Base-by-base conservation (phyloP, 306 rosid genomes). In the Cucurbita argyrosperma region DNA sequence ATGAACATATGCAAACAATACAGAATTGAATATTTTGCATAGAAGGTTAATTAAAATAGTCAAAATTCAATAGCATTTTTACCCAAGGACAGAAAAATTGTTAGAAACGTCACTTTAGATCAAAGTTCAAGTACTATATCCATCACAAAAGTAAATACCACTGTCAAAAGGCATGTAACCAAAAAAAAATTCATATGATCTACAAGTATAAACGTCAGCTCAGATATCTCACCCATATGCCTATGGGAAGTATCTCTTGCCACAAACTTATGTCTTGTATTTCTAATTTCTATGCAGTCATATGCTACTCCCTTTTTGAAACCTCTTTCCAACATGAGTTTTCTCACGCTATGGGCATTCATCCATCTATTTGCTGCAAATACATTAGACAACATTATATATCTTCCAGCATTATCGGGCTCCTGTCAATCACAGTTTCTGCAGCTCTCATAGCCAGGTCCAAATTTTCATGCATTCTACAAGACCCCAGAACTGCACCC, bases 401-500 rank as follows among this genome's bases (percentile, higher is more conserved):
- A 84, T 65, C 94, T 86, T 23, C 85, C 94, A 1, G 87, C 79
- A 74, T 84, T 88, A 56, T 77, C 57, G 23, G 94, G 89, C 57
- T 88, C 90, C 74, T 79, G 71, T 78, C 86, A 66, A 86, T 86
- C 81, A 88, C 52, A 54, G 77, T 56, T 76, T 86, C 88, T 75
- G 90, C 88, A 69, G 90, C 88, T 75, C 76, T 80, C 15, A 69
- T 77, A 64, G 89, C 90, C 50, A 84, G 73, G 51, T 79, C 83
- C 83, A 83, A 78, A 71, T 86, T 84, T 54, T 74, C 83, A 7
- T 86, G 90, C 61, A 86, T 82, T 42, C 86, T 64, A 83, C 89
- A 84, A 74, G 86, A 83, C 43, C 87, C 86, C 79, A 88, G 76
- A 8, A 88, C 43, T 37, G 94, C 90, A 37, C 94, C 94, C 94